Conservation (phyloP, 208 protist genomes). For the Trypanosoma cruzi region DNA sequence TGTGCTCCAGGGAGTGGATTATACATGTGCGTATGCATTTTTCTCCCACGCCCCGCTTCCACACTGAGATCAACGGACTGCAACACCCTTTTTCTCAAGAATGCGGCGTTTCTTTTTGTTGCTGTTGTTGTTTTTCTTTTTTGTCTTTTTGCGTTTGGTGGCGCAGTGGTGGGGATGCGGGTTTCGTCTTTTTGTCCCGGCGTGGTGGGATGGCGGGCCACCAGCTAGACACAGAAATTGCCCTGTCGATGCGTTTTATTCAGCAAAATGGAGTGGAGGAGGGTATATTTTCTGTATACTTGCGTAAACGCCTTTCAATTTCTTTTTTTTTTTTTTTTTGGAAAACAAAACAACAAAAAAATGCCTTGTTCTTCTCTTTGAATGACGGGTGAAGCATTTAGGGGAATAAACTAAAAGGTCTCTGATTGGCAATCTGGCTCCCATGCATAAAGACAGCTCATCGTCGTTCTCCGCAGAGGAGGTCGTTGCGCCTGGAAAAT, state of each 20-base stretch:
- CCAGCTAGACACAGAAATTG: background rate
- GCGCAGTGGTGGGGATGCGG: background rate
- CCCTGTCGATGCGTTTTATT: too few relatives aligned
- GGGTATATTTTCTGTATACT: background rate
- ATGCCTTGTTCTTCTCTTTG: conserved; percentile 1
- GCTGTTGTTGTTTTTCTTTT: background rate
- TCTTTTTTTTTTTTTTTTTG: background rate
- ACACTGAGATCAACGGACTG: background rate
- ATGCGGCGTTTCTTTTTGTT: background rate
- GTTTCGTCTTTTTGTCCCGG: background rate
- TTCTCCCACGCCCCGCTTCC: background rate
- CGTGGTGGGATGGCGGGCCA: too few relatives aligned
- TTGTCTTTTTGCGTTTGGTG: background rate
- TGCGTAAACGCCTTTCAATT: background rate
- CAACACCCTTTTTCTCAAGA: background rate
- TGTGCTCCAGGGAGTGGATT: background rate
- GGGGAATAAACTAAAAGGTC: background rate
- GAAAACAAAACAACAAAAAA: conserved; percentile 5
- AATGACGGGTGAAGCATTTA: background rate
- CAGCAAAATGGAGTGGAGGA: too few relatives aligned
- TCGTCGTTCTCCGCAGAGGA: conserved; percentile 26
- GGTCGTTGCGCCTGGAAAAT: conserved; percentile 49
- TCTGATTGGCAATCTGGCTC: background rate
- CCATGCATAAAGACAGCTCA: background rate
- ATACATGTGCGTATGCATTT: background rate